phyloP scores from a whole-genome alignment of 2,329 filamentous ascomycete genomes.

The Xylariaceae sp. region DNA sequence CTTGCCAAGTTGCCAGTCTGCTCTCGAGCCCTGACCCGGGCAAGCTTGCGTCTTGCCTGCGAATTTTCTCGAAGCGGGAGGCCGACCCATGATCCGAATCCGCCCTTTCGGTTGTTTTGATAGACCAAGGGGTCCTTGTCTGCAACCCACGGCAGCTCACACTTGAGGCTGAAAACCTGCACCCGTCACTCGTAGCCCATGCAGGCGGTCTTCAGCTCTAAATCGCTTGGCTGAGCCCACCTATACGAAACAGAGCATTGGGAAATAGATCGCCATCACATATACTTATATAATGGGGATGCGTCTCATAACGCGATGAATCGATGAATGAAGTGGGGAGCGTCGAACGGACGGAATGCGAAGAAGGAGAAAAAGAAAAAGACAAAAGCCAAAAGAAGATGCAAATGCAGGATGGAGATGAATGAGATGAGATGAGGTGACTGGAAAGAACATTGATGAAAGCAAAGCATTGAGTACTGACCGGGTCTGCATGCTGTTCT shows the following conservation, averaged over 20 bases:
- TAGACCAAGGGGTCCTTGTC: constrained; percentile 21
- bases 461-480: constrained; percentile 30
- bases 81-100: constrained; percentile 6
- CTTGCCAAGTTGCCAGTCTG: constrained; percentile 38
- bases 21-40: constrained; percentile 38
- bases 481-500: constrained; percentile 38
- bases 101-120: constrained; percentile 18
- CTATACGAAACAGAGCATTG: constrained; percentile 1
- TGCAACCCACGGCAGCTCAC: constrained; percentile 19
- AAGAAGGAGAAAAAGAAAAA: not conserved
- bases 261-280: constrained; percentile 1
- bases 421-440: constrained; percentile 14
- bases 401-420: not conserved
- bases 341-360: too few relatives aligned
- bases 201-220: constrained; percentile 17
- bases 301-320: not conserved
- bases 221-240: constrained; percentile 17
- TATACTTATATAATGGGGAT: not conserved
- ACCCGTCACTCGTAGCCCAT: constrained; percentile 10
- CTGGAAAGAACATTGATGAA: too few relatives aligned
- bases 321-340: not conserved
- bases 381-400: not conserved
- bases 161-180: constrained; percentile 21
- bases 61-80: constrained; percentile 39
- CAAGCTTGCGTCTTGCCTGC: constrained; percentile 41